These are phyloP conservation scores for Seiridium cupressi DNA, from an alignment of 2,329 filamentous ascomycete species.

Conservation along the genomic window DNA sequence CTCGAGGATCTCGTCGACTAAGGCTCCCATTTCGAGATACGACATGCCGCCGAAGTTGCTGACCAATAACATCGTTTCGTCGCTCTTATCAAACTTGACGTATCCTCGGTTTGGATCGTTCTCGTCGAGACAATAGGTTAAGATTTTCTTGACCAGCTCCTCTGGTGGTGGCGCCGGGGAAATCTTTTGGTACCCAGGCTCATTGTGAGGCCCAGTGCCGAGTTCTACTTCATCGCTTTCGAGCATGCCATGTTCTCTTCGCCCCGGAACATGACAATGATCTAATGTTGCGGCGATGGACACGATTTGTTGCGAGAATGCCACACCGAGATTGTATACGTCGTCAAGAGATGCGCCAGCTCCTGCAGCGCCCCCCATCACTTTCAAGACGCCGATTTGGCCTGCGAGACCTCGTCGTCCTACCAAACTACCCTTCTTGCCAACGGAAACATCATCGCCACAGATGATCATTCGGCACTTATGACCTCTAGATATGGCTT, in stretches of 20 bases:
- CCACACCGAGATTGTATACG: slow-evolving; percentile 48
- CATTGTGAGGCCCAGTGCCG: slow-evolving; percentile 68
- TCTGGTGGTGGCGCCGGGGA: slow-evolving; percentile 48
- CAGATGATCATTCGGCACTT: slow-evolving; percentile 58
- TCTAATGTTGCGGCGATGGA: slow-evolving; percentile 59
- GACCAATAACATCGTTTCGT: slow-evolving; percentile 52
- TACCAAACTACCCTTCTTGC: slow-evolving; percentile 54
- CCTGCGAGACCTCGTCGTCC: slow-evolving; percentile 62
- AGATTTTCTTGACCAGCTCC: slow-evolving; percentile 54
- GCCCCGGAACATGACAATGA: slow-evolving; percentile 58
- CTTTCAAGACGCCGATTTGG: slow-evolving; percentile 58
- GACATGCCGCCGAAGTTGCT: slow-evolving; percentile 62
- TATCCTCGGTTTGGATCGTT: slow-evolving; percentile 48
- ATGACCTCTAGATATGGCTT: slow-evolving; percentile 52
- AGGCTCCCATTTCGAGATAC: slow-evolving; percentile 53
- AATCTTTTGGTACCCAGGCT: slow-evolving; percentile 59
- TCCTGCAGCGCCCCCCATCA: slow-evolving; percentile 50
- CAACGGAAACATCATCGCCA: slow-evolving; percentile 65
- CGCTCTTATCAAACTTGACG: slow-evolving; percentile 42
- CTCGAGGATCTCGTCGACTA: slow-evolving; percentile 50
- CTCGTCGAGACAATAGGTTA: slow-evolving; percentile 59
- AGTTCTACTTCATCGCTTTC: slow-evolving; percentile 54
- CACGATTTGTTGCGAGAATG: slow-evolving; percentile 50
- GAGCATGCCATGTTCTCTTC: slow-evolving; percentile 46
- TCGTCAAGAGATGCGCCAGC: slow-evolving; percentile 46